Evolutionary conservation across 2,329 filamentous ascomycete species (phyloP), one percentile per base, ranked within the genome.

Genomic region (Diaporthe sp.): DNA sequence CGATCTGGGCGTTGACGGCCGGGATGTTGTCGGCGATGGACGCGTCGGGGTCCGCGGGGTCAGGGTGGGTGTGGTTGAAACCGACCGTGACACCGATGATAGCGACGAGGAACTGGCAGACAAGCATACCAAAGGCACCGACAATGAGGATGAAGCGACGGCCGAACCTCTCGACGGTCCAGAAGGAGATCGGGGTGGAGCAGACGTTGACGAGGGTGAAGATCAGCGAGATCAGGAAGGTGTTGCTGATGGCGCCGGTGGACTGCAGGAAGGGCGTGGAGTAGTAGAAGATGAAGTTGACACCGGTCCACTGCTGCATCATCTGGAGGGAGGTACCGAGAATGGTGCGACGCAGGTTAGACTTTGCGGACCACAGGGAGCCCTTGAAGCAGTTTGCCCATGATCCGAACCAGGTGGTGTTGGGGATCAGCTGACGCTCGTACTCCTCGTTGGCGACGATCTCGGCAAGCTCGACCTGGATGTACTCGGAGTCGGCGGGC

Each of bases 251-350:
- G 79, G 93, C 93, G 78, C 93, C 93, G 40, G 93, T 92, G 33
- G 92, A 91, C 85, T 93, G 85, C 86, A 97, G 94, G 91, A 97
- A 97, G 75, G 93, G 91, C 45, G 94, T 95, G 47, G 94, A 95
- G 87, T 92, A 95, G 87, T 95, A 94, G 88, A 96, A 97, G 88
- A 97, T 94, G 85, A 96, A 97, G 89, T 97, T 97, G 85, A 97
- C 93, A 87, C 95, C 94, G 35, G 94, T 96, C 87, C 88, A 90
- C 84, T 94, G 92, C 84, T 94, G 93, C 92, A 94, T 94, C 92
- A 94, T 94, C 87, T 95, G 93, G 45, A 94, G 87, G 35, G 92
- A 92, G 58, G 91, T 93, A 79, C 93, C 93, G 58, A 95, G 87
- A 75, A 94, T 91, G 35, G 92, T 93, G 78, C 92, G 90, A 80